Evolutionary conservation across 2,329 filamentous ascomycete species (phyloP).

Genomic region (Zymoseptoria tritici): DNA sequence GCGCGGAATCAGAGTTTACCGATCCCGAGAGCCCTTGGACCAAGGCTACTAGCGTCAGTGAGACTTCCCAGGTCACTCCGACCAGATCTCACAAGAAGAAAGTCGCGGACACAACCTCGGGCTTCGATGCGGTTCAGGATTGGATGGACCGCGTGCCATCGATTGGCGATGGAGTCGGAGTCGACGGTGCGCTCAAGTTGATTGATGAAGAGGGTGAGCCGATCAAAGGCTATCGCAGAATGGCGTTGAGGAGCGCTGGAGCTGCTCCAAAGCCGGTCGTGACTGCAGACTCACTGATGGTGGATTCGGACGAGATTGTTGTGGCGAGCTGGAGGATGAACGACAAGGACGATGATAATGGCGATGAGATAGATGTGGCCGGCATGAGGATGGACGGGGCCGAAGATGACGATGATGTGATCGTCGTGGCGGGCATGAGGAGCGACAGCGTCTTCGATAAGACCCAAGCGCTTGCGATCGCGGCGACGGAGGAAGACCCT

Average conservation of each 20-base stretch:
- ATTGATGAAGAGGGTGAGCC: slow-evolving; percentile 1
- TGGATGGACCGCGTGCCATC: neutral
- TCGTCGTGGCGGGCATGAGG: neutral
- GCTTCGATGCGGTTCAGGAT: neutral
- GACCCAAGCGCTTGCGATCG: neutral
- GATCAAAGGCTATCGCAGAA: slow-evolving; percentile 4
- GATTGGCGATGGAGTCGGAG: neutral
- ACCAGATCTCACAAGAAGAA: neutral
- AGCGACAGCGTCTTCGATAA: neutral
- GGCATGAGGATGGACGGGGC: neutral
- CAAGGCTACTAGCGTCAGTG: neutral
- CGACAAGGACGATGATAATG: neutral
- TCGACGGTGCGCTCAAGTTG: neutral
- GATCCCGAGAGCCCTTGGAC: neutral
- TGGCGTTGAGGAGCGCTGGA: neutral
- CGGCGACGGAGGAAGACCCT: neutral
- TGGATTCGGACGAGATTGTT: neutral
- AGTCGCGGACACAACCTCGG: neutral
- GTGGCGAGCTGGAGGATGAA: neutral
- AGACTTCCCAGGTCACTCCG: neutral
- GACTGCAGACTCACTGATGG: neutral
- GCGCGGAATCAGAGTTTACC: neutral
- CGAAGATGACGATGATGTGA: neutral
- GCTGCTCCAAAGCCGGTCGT: neutral
- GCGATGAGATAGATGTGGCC: neutral